Conservation (phyloP, 2,329 filamentous ascomycete species). For the Ascochyta fabae region DNA sequence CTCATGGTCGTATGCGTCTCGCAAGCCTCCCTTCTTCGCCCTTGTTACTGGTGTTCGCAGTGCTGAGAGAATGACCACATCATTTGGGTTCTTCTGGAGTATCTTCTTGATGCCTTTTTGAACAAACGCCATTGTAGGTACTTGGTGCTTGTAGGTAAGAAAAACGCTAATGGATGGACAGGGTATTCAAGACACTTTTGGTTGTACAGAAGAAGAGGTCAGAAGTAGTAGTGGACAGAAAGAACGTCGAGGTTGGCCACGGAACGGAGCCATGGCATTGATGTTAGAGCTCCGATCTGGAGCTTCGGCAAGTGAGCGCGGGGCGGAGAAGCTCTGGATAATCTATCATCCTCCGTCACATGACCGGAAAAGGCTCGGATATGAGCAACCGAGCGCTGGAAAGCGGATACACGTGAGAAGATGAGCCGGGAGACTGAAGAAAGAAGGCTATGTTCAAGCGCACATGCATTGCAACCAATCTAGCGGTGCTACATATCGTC, state of each 20-base stretch:
- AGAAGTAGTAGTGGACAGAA: constrained; percentile 10
- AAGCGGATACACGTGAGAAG: constrained; percentile 6
- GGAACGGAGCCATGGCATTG: constrained; percentile 27
- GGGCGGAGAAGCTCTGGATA: constrained; percentile 34
- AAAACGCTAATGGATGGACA: constrained; percentile 21
- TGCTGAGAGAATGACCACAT: constrained; percentile 89
- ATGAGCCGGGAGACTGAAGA: constrained; percentile 8
- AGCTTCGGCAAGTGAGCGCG: constrained; percentile 47
- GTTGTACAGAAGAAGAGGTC: constrained; percentile 10
- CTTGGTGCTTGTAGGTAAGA: not conserved
- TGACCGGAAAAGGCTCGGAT: constrained; percentile 24
- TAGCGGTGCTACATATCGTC: constrained; percentile 13
- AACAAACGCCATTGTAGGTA: constrained; percentile 51
- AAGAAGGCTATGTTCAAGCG: constrained; percentile 11
- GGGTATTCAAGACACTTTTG: constrained; percentile 4
- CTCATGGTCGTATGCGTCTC: constrained; percentile 90
- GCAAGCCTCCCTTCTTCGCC: constrained; percentile 81
- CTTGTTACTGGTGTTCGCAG: constrained; percentile 86
- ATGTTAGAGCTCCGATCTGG: constrained; percentile 32
- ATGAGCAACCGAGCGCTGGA: not conserved
- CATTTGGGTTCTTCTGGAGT: constrained; percentile 77
- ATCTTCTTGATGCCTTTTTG: constrained; percentile 74
- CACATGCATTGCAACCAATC: constrained; percentile 17
- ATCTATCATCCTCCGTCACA: constrained; percentile 31
- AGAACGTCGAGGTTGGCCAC: constrained; percentile 17